Base-by-base conservation (phyloP, 257 asterid genomes). In the Lithospermum erythrorhizon region DNA sequence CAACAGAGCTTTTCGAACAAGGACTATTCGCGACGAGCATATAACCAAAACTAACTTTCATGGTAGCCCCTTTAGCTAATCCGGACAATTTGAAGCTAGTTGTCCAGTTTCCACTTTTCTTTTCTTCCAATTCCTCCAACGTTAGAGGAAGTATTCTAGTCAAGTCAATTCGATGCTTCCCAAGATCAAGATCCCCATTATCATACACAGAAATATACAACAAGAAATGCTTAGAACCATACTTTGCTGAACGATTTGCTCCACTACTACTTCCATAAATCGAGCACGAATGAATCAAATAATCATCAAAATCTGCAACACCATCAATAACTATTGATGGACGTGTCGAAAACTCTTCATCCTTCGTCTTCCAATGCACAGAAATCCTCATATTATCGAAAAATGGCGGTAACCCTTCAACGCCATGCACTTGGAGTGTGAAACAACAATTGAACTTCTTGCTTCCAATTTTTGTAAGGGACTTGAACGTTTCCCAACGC, bases 121-220 rank as follows among this genome's bases (percentile, higher is more conserved):
- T 94, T 63, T 88, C 97, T 63, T 82, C 95, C 61, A 93, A 65
- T 64, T 93, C 98, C 76, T 93, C 98, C 67, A 89, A 57, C 10
- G 94, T 84, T 62, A 93, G 70, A 56, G 98, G 98, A 74, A 93
- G 97, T 76, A 93, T 70, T 77, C 98, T 84, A 14, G 97, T 84
- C 69, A 93, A 76, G 72, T 93, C 97, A 23, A 89, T 65, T 52
- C 87, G 76, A 72, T 93, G 95, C 77, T 84, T 93, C 72, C 97
- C 98, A 68, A 93, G 77, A 71, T 93, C 98, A 57, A 81, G 79
- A 68, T 84, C 90, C 18, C 97, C 94, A 23, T 87, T 69, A 69
- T 78, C 81, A 67, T 68, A 80, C 53, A 85, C 81, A 19, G 94
- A 80, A 55, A 77, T 94, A 78, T 71, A 93, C 78, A 93, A 59